These are phyloP conservation scores for Lachancea quebecensis DNA, from an alignment of 805 yeast genomes.

Conservation along the genomic window DNA sequence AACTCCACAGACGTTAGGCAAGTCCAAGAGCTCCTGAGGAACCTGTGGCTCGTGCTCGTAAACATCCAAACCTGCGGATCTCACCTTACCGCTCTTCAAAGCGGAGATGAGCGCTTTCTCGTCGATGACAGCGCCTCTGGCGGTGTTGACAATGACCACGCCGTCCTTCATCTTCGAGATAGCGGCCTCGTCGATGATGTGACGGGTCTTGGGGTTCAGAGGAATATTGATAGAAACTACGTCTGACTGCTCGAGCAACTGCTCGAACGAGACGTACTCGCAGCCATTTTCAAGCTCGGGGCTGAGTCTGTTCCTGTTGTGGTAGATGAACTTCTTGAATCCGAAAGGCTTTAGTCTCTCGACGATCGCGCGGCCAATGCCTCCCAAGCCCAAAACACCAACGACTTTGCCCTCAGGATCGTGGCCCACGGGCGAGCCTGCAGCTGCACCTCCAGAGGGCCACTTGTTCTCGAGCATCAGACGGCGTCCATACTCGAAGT, in stretches of 20 bases:
- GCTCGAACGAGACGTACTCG: constrained; percentile 65
- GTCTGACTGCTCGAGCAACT: constrained; percentile 56
- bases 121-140: constrained; percentile 80
- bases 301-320: constrained; percentile 56
- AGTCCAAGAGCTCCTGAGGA: constrained; percentile 49
- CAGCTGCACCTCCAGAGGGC: constrained; percentile 48
- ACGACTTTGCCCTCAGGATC: constrained; percentile 71
- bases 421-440: constrained; percentile 56
- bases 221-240: constrained; percentile 73
- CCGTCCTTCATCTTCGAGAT: constrained; percentile 71
- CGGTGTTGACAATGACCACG: constrained; percentile 70
- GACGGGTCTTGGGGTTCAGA: constrained; percentile 62
- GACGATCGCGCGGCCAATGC: constrained; percentile 78
- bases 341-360: constrained; percentile 72
- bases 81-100: constrained; percentile 56
- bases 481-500: constrained; percentile 55
- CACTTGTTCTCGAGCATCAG: constrained; percentile 54
- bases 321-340: constrained; percentile 59
- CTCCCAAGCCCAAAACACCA: constrained; percentile 85
- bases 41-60: constrained; percentile 69
- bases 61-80: constrained; percentile 68
- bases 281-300: constrained; percentile 63
- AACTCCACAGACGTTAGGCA: constrained; percentile 66
- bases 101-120: constrained; percentile 51
- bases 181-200: constrained; percentile 54